Conservation (phyloP, 352 stramenopile genomes). For the Pseudoperonospora humuli region DNA sequence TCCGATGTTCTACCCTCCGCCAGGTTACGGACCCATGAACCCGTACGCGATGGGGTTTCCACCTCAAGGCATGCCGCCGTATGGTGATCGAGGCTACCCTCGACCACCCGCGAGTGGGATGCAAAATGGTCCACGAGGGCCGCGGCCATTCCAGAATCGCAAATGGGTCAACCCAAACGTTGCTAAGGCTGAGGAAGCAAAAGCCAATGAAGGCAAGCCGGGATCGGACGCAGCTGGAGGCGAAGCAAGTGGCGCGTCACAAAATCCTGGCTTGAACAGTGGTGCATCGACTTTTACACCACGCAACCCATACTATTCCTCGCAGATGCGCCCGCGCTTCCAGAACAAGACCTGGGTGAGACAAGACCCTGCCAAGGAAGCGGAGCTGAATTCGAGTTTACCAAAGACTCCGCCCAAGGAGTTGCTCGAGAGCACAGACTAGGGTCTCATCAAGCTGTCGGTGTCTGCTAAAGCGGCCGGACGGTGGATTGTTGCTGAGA, state of each 20-base stretch:
- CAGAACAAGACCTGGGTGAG: slow-evolving; percentile 87
- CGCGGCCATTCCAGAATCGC: slow-evolving; percentile 68
- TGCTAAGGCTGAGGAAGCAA: slow-evolving; percentile 40
- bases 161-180: slow-evolving; percentile 83
- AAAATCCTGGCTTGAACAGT: slow-evolving; percentile 25
- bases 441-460: slow-evolving; percentile 2
- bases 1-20: slow-evolving; percentile 69
- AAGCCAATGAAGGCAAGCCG: slow-evolving; percentile 18
- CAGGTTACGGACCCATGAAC: slow-evolving; percentile 48
- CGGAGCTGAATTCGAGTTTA: slow-evolving; percentile 65
- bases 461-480: slow-evolving; percentile 5
- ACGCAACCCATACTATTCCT: slow-evolving; percentile 58
- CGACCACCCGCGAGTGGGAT: slow-evolving; percentile 16
- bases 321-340: slow-evolving; percentile 73
- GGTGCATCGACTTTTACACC: slow-evolving; percentile 34
- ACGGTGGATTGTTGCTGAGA: background rate
- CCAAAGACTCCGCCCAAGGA: slow-evolving; percentile 66
- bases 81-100: slow-evolving; percentile 24
- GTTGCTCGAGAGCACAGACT: slow-evolving; percentile 33
- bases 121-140: slow-evolving; percentile 26
- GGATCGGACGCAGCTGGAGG: slow-evolving; percentile 12
- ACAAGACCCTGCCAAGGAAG: slow-evolving; percentile 57
- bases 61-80: slow-evolving; percentile 44
- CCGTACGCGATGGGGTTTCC: slow-evolving; percentile 71
- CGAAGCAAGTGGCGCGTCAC: slow-evolving; percentile 1